These are phyloP conservation scores for Colletotrichum plurivorum DNA, from an alignment of 2,329 filamentous ascomycete genomes.

Conservation along the genomic window DNA sequence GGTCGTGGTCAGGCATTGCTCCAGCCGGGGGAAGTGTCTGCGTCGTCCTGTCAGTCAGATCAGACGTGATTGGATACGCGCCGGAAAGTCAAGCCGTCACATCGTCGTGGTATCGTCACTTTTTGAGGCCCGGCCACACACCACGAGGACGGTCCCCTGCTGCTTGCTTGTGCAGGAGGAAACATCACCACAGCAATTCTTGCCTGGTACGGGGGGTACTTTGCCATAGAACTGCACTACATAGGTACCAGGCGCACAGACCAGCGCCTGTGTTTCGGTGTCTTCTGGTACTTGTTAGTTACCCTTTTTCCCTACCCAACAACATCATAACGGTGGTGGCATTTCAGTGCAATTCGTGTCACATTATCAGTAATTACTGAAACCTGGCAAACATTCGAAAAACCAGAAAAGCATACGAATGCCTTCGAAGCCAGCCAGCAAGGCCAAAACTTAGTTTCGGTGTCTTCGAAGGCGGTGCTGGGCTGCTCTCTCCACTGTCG, in stretches of 20 bases:
- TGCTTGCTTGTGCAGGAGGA: not conserved
- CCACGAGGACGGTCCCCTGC: slow-evolving; percentile 2
- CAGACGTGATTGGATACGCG: slow-evolving; percentile 11
- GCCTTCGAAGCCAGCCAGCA: too few species aligned
- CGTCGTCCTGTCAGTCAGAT: slow-evolving; percentile 1
- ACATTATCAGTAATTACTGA: too few species aligned
- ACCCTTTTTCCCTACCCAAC: too few species aligned
- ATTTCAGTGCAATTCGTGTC: too few species aligned
- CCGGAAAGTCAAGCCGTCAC: slow-evolving; percentile 20
- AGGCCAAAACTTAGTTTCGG: too few species aligned
- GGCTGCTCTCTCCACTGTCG: slow-evolving; percentile 25
- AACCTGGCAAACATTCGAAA: too few species aligned
- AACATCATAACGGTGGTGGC: too few species aligned
- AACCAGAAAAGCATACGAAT: too few species aligned
- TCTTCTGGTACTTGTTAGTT: not conserved
- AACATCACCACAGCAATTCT: not conserved
- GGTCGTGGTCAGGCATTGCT: not conserved
- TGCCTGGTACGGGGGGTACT: not conserved
- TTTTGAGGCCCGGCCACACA: slow-evolving; percentile 30
- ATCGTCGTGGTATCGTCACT: slow-evolving; percentile 16
- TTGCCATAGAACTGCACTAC: not conserved
- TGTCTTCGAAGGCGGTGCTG: slow-evolving; percentile 15
- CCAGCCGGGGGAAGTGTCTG: not conserved
- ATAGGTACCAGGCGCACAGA: not conserved
- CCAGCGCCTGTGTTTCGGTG: slow-evolving; percentile 7